Evolutionary conservation across 768 basidiomycete species (phyloP).

Genomic region (Rhodotorula sphaerocarpa): DNA sequence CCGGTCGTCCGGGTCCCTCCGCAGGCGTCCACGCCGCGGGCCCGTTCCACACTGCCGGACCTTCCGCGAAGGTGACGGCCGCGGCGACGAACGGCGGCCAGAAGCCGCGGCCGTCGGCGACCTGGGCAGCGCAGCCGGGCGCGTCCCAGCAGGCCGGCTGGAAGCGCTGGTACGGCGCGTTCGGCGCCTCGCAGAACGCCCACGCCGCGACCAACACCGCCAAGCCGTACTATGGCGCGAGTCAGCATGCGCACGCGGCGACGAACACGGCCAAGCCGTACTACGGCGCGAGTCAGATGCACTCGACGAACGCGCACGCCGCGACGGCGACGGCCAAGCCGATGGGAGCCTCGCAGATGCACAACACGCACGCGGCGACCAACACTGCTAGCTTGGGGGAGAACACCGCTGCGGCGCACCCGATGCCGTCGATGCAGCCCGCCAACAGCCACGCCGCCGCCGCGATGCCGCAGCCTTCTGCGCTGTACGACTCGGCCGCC

Average conservation of each 20-base stretch:
- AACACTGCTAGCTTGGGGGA: neutral
- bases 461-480: neutral
- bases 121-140: neutral
- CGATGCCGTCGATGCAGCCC: neutral
- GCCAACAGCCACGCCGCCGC: constrained; percentile 5
- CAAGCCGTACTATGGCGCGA: too few species aligned
- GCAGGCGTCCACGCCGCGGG: too few species aligned
- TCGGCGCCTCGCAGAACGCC: too few species aligned
- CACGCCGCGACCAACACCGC: neutral
- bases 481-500: neutral
- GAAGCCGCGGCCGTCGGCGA: neutral
- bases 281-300: too few species aligned
- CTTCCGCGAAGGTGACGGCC: too few species aligned
- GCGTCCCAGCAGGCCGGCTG: neutral
- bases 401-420: neutral
- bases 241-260: too few species aligned
- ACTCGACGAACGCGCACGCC: neutral
- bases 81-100: neutral
- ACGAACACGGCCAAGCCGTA: neutral
- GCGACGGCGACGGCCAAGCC: neutral
- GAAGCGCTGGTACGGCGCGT: too few species aligned
- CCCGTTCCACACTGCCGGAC: too few species aligned
- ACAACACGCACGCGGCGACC: too few species aligned
- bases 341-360: neutral
- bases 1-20: too few species aligned